Conservation (phyloP, 1,284 basidiomycete species). For the Entoloma clypeatum region DNA sequence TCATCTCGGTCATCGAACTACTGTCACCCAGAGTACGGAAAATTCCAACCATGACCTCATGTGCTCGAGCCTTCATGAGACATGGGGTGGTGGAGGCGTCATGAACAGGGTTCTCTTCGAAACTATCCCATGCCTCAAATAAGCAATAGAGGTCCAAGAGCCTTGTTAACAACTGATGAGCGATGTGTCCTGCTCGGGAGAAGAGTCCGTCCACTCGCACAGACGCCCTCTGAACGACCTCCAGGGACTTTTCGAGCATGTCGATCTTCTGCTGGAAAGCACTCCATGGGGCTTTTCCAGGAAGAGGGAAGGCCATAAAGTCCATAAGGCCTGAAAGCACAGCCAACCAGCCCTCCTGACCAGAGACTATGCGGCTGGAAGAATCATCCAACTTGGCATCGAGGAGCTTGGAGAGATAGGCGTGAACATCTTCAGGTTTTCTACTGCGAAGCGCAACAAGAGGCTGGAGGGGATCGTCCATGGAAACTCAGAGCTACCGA, state of each 20-base stretch:
- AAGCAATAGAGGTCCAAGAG: slow-evolving; percentile 51
- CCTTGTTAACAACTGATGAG: slow-evolving; percentile 45
- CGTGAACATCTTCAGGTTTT: too few relatives aligned
- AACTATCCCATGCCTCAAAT: slow-evolving; percentile 56
- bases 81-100: slow-evolving; percentile 24
- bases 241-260: slow-evolving; percentile 50
- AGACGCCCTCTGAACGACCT: slow-evolving; percentile 48
- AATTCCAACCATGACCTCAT: slow-evolving; percentile 26
- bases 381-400: too few relatives aligned
- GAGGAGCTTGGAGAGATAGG: too few relatives aligned
- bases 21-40: slow-evolving; percentile 36
- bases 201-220: slow-evolving; percentile 49
- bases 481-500: too few relatives aligned
- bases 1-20: slow-evolving; percentile 25
- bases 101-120: slow-evolving; percentile 31
- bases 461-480: too few relatives aligned
- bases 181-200: slow-evolving; percentile 38
- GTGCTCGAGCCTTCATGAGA: slow-evolving; percentile 27
- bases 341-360: slow-evolving; percentile 35
- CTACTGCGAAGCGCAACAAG: too few relatives aligned
- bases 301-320: slow-evolving; percentile 49
- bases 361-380: slow-evolving; percentile 23
- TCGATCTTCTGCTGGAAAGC: slow-evolving; percentile 54
- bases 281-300: slow-evolving; percentile 43
- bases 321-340: slow-evolving; percentile 49